Percentiles rank a stretch among this genome's conserved stretches.
Evolutionary conservation across 192 early-diverging fungal genomes (phyloP).

Genomic region (Cetraspora pellucida): DNA sequence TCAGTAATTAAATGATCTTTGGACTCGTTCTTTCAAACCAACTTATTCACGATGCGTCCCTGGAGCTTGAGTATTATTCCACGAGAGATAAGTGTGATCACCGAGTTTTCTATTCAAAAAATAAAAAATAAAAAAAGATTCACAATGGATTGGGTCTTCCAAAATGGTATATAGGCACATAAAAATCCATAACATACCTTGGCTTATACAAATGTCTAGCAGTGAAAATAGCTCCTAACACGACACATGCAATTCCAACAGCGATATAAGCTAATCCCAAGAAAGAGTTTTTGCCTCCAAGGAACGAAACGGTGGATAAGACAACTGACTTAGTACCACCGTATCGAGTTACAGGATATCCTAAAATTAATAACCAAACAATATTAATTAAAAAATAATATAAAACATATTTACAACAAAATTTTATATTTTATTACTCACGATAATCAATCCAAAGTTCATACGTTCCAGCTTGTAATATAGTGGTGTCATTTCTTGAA

Average conservation of each 20-base stretch:
- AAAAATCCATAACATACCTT: constrained; percentile 49
- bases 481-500: constrained; percentile 67
- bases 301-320: constrained; percentile 88
- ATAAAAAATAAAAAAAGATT: constrained; percentile 4
- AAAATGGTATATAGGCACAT: too few species aligned
- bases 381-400: constrained; percentile 30
- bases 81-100: constrained; percentile 95
- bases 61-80: constrained; percentile 84
- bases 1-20: too few species aligned
- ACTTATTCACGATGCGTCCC: too few species aligned
- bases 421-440: constrained; percentile 45
- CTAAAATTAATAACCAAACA: constrained; percentile 41
- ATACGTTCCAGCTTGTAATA: constrained; percentile 71
- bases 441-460: constrained; percentile 73
- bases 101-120: constrained; percentile 74
- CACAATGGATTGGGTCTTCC: background rate
- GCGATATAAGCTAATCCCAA: constrained; percentile 93
- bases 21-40: too few species aligned
- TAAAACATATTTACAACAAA: background rate
- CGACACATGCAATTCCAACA: constrained; percentile 87
- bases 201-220: constrained; percentile 92
- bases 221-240: constrained; percentile 87
- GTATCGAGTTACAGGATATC: constrained; percentile 84
- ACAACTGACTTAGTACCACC: constrained; percentile 96
- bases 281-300: constrained; percentile 98